These are phyloP conservation scores for Colletotrichum filicis DNA, from an alignment of 2,329 filamentous ascomycete species.

Conservation along the genomic window DNA sequence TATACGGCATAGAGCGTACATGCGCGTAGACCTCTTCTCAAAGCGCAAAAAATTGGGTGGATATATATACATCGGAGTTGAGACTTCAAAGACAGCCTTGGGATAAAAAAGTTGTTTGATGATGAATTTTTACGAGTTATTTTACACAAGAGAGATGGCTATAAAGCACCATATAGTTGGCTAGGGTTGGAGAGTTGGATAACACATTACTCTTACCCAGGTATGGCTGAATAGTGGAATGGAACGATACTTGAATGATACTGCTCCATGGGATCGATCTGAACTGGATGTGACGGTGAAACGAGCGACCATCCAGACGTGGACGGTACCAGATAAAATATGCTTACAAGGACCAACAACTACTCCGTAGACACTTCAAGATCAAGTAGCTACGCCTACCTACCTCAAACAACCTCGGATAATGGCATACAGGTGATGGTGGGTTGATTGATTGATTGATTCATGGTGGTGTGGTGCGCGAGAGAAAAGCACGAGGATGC, in stretches of 20 bases:
- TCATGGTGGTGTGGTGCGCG: not conserved
- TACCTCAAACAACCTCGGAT: not conserved
- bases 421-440: not conserved
- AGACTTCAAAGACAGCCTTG: not conserved
- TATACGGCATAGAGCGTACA: not conserved
- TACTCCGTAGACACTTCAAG: not conserved
- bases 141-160: not conserved
- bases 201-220: not conserved
- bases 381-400: not conserved
- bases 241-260: not conserved
- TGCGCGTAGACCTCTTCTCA: not conserved
- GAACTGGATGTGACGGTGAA: not conserved
- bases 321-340: not conserved
- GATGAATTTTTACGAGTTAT: not conserved
- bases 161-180: not conserved
- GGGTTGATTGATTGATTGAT: not conserved
- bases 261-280: not conserved
- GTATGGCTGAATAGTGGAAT: not conserved
- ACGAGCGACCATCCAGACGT: not conserved
- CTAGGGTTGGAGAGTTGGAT: not conserved
- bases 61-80: constrained; percentile 2
- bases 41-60: not conserved
- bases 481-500: not conserved
- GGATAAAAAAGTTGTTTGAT: constrained; percentile 7
- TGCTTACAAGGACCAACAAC: not conserved